Percentiles rank a stretch among this genome's conserved stretches.
These are phyloP conservation scores for Microsporum canis DNA, from an alignment of 2,329 filamentous ascomycete genomes.

Conservation along the genomic window DNA sequence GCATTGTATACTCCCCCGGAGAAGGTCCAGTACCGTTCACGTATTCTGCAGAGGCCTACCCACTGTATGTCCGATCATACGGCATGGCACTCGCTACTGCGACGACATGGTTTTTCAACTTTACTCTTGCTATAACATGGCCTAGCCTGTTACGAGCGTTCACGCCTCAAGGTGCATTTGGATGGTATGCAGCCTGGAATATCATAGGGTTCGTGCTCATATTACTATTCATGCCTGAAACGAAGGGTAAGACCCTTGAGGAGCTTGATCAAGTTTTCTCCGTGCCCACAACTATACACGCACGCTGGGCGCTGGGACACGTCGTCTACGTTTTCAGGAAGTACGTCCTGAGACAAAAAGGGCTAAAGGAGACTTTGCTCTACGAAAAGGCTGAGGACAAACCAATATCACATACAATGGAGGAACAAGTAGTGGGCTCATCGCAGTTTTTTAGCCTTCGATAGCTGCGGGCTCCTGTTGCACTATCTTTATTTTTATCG, in stretches of 20 bases:
- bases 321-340: constrained; percentile 27
- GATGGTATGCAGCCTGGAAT: constrained; percentile 38
- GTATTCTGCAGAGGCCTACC: constrained; percentile 57
- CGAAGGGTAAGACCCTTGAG: constrained; percentile 34
- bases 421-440: not conserved
- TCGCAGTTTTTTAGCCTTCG: not conserved
- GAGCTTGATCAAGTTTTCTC: constrained; percentile 45
- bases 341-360: constrained; percentile 30
- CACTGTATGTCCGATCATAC: constrained; percentile 50
- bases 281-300: constrained; percentile 38
- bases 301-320: constrained; percentile 29
- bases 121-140: constrained; percentile 43
- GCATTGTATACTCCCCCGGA: constrained; percentile 42
- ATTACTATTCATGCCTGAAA: constrained; percentile 33
- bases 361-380: constrained; percentile 26
- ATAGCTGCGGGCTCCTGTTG: not conserved
- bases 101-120: constrained; percentile 49
- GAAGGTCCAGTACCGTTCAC: constrained; percentile 56
- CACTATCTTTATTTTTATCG: too few species aligned
- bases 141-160: constrained; percentile 40
- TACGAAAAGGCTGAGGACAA: constrained; percentile 20
- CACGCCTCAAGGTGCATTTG: constrained; percentile 42
- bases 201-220: constrained; percentile 38
- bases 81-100: constrained; percentile 56
- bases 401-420: not conserved